Evolutionary conservation across 2,329 filamentous ascomycete genomes (phyloP), one percentile per base, ranked within the genome.

Genomic region (Onygenales sp.): DNA sequence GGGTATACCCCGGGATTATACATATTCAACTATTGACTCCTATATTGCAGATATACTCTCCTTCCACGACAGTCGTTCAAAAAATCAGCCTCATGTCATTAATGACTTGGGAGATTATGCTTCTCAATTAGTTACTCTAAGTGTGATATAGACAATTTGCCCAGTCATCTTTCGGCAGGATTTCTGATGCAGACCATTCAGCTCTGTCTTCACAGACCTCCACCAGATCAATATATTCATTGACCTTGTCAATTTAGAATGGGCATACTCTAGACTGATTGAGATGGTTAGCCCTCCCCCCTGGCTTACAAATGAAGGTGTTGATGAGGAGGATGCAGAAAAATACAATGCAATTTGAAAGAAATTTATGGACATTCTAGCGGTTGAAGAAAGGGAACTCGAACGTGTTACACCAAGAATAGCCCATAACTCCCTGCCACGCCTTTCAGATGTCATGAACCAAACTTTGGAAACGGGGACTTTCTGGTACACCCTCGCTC

Each of bases 201-300:
- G 66, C 35, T 58, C 65, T 31, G 59, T 50, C 2, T 61, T 74
- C 13, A 72, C 69, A 8, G 71, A 74, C 54, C 58, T 75, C 10
- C 66, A 74, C 48, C 60, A 60, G 46, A 69, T 66, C 51, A 73
- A 74, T 50, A 64, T 66, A 13, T 62, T 66, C 35, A 61, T 66
- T 8, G 63, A 68, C 70, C 49, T 43, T 21, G n/a, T 43, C 43
- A 64, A 70, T 50, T 56, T 71, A 7, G 66, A 70, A 58, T 70
- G 63, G 61, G 60, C 62, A 43, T 67, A 61, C 54, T 62, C 63
- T 2, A 58, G 58, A 1, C 67, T 66, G 3, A 52, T 66, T 9
- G 61, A 70, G 54, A 61, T 67, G 57, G 44, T 61, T 7, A 52
- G 55, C 17, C 59, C 63, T 6, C 68, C 64, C 2, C 58, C 58